A percentile compares a stretch with the other conserved stretches of the same genome.
Evolutionary conservation across 495 filamentous ascomycete species (phyloP).

Genomic region (Penicillium ucsense): DNA sequence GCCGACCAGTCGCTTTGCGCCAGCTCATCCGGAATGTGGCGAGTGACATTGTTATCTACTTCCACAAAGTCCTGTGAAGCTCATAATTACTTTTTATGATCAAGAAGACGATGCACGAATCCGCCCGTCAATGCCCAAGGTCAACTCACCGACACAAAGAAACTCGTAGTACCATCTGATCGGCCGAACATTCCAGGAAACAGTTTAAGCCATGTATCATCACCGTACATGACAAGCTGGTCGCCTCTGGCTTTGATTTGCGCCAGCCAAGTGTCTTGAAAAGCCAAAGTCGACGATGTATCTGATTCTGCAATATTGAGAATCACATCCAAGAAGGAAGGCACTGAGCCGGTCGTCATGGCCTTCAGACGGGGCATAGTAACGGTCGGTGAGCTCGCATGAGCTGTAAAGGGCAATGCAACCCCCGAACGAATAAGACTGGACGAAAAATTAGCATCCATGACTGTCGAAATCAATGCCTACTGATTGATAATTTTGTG

Average conservation of each 20-base stretch:
- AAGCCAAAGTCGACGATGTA: conserved; percentile 71
- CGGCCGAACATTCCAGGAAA: conserved; percentile 83
- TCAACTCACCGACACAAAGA: conserved; percentile 86
- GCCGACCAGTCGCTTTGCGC: conserved; percentile 76
- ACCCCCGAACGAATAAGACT: conserved; percentile 77
- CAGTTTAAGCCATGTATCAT: conserved; percentile 97
- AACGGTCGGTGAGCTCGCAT: conserved; percentile 93
- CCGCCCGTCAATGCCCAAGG: background rate
- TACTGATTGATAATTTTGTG: background rate
- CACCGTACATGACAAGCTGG: conserved; percentile 87
- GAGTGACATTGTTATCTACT: conserved; percentile 94
- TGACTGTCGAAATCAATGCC: background rate
- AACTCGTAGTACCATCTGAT: conserved; percentile 87
- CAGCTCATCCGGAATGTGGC: conserved; percentile 74
- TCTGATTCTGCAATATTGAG: conserved; percentile 95
- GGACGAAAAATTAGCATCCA: conserved; percentile 3
- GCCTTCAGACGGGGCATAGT: conserved; percentile 98
- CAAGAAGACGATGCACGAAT: too few species aligned
- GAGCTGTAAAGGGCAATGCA: conserved; percentile 88
- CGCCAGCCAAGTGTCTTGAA: conserved; percentile 90
- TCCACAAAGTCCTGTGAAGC: conserved; percentile 79
- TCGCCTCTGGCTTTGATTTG: conserved; percentile 73
- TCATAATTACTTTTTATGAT: too few species aligned
- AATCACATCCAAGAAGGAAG: conserved; percentile 93
- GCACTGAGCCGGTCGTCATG: conserved; percentile 91